A percentile compares a stretch with the other conserved stretches of the same genome.
Conservation (phyloP, 1,139 yeast species). For the Oligophagozyma castellii region DNA sequence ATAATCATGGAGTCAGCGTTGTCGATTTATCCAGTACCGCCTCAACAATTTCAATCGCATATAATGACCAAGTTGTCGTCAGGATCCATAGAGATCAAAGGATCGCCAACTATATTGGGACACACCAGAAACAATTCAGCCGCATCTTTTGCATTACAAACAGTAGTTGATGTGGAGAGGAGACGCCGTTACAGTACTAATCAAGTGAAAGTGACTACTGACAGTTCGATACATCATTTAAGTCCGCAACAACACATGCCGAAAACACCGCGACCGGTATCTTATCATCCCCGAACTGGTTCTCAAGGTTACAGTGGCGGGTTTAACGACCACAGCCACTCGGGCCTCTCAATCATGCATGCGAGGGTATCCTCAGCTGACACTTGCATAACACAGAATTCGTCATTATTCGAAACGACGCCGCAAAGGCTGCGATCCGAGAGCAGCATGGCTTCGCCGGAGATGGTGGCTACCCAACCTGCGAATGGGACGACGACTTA, state of each 20-base stretch:
- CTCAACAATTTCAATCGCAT: constrained; percentile 19
- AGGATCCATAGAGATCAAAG: constrained; percentile 12
- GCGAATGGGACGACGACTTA: too few relatives aligned
- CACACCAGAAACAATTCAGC: constrained; percentile 27
- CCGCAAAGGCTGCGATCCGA: not conserved
- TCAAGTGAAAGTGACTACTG: too few relatives aligned
- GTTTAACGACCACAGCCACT: too few relatives aligned
- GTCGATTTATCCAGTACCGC: constrained; percentile 17
- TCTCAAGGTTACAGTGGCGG: too few relatives aligned
- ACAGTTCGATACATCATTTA: too few relatives aligned
- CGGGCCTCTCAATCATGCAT: too few relatives aligned
- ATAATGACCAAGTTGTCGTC: constrained; percentile 18
- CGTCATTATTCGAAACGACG: constrained; percentile 1
- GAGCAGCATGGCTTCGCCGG: not conserved
- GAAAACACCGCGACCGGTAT: too few relatives aligned
- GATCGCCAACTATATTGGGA: too few relatives aligned
- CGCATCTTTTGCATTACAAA: constrained; percentile 54
- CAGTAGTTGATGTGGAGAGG: constrained; percentile 44
- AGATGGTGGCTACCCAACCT: too few relatives aligned
- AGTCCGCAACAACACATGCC: too few relatives aligned
- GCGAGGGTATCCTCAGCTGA: constrained; percentile 14
- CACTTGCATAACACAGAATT: constrained; percentile 13
- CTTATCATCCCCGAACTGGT: too few relatives aligned
- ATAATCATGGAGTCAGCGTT: constrained; percentile 16
- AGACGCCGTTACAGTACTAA: too few relatives aligned